phyloP scores from a whole-genome alignment of 2,329 filamentous ascomycete species.

The Fusarium guadeloupense region DNA sequence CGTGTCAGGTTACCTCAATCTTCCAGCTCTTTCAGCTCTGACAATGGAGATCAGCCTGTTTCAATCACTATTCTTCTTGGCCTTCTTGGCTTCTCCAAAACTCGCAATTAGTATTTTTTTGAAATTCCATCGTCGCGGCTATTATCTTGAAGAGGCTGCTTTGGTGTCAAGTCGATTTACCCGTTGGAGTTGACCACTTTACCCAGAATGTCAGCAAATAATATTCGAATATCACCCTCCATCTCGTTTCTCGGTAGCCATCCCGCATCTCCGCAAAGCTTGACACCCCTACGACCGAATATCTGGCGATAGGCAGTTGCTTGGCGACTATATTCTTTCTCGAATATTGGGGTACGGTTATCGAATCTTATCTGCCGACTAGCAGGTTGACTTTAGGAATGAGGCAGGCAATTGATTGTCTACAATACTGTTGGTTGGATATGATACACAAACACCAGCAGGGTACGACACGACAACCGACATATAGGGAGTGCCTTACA shows the following conservation, averaged over 20 bases:
- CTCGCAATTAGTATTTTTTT: not conserved
- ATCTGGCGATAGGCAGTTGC: too few species aligned
- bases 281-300: too few species aligned
- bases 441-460: too few species aligned
- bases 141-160: not conserved
- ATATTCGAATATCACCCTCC: constrained; percentile 7
- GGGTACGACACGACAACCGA: too few species aligned
- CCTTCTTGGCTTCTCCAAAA: not conserved
- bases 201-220: constrained; percentile 11
- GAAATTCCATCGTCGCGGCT: not conserved
- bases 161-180: constrained; percentile 10
- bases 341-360: too few species aligned
- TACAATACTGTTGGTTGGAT: too few species aligned
- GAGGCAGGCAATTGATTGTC: too few species aligned
- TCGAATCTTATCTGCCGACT: too few species aligned
- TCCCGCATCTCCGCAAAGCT: constrained; percentile 37
- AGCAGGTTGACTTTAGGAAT: too few species aligned
- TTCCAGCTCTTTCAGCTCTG: constrained; percentile 8
- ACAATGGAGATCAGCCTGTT: constrained; percentile 16
- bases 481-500: too few species aligned
- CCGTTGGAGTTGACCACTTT: not conserved
- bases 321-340: not conserved
- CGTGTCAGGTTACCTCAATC: not conserved
- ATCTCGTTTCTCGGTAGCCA: constrained; percentile 27
- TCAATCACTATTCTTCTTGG: not conserved